phyloP scores from a whole-genome alignment of 2,329 filamentous ascomycete genomes.

The Aureobasidium sp. region DNA sequence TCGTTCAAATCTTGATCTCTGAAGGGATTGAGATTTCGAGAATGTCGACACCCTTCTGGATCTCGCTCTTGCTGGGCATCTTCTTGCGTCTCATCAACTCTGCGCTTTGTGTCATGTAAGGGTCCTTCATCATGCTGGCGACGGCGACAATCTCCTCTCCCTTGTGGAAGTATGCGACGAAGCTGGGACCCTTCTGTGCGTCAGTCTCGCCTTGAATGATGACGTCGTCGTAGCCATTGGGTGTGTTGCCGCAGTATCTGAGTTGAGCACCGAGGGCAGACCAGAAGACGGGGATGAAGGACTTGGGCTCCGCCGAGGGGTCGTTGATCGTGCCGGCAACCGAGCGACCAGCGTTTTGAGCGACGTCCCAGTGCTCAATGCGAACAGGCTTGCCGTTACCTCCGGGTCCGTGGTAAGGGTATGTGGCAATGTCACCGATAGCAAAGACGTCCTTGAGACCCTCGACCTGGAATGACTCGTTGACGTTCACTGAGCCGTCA shows the following conservation, averaged over 20 bases:
- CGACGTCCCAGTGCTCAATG: constrained; percentile 98
- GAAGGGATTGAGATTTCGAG: constrained; percentile 38
- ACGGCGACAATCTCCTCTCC: constrained; percentile 84
- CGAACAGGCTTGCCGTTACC: constrained; percentile 65
- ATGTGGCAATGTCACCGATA: constrained; percentile 90
- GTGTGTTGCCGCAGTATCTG: constrained; percentile 86
- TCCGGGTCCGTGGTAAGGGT: constrained; percentile 86
- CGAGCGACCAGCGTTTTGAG: constrained; percentile 80
- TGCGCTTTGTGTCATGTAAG: constrained; percentile 71
- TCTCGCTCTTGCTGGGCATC: constrained; percentile 76
- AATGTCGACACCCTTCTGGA: constrained; percentile 54
- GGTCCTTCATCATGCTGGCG: constrained; percentile 84
- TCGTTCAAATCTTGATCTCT: constrained; percentile 39
- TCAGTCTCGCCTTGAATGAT: constrained; percentile 70
- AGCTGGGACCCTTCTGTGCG: constrained; percentile 55
- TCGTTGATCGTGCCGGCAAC: constrained; percentile 72
- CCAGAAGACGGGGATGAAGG: constrained; percentile 95
- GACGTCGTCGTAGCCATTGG: constrained; percentile 76
- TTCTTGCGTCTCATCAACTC: constrained; percentile 76
- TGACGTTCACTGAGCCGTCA: constrained; percentile 78
- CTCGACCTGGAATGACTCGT: constrained; percentile 70
- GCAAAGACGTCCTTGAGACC: constrained; percentile 81
- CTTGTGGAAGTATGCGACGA: constrained; percentile 81
- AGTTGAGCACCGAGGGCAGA: constrained; percentile 84
- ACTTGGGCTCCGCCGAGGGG: constrained; percentile 52